phyloP scores from a whole-genome alignment of 2,329 filamentous ascomycete species.

The Fusarium sp. region DNA sequence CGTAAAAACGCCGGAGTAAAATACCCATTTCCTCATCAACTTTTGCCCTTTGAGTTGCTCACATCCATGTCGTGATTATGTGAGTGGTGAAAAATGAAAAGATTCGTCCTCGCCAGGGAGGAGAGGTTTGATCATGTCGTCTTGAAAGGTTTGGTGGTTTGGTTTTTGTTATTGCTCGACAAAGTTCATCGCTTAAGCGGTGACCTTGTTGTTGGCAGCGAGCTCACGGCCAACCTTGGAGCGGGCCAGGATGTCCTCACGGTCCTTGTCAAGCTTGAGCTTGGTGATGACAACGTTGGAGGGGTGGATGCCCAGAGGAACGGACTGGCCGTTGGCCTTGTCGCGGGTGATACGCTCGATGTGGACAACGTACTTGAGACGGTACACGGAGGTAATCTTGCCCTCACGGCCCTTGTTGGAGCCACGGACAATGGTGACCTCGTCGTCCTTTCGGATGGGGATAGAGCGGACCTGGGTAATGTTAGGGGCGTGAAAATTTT shows the following conservation, averaged over 20 bases:
- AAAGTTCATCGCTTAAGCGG: constrained; percentile 56
- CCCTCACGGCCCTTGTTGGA: constrained; percentile 97
- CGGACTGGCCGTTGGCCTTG: constrained; percentile 96
- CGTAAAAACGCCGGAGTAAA: constrained; percentile 53
- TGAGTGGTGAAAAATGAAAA: constrained; percentile 35
- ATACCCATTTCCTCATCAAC: constrained; percentile 51
- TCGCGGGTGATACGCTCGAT: constrained; percentile 96
- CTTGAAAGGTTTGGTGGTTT: constrained; percentile 14
- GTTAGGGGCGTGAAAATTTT: constrained; percentile 1
- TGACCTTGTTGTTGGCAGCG: constrained; percentile 76
- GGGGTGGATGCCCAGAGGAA: constrained; percentile 92
- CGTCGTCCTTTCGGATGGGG: constrained; percentile 97
- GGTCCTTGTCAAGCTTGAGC: constrained; percentile 98
- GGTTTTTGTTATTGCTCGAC: constrained; percentile 38
- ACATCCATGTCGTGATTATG: constrained; percentile 24
- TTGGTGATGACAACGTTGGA: constrained; percentile 99
- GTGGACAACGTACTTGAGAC: constrained; percentile 97
- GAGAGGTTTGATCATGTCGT: constrained; percentile 35
- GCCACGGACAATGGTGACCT: constrained; percentile 92
- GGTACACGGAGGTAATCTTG: constrained; percentile 98
- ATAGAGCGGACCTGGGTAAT: constrained; percentile 83
- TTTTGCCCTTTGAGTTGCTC: constrained; percentile 39
- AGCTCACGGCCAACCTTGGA: constrained; percentile 84
- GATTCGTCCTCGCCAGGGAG: constrained; percentile 36
- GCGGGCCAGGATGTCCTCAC: constrained; percentile 87